Conservation (phyloP, 345 rosid genomes). For the Mercurialis annua region DNA sequence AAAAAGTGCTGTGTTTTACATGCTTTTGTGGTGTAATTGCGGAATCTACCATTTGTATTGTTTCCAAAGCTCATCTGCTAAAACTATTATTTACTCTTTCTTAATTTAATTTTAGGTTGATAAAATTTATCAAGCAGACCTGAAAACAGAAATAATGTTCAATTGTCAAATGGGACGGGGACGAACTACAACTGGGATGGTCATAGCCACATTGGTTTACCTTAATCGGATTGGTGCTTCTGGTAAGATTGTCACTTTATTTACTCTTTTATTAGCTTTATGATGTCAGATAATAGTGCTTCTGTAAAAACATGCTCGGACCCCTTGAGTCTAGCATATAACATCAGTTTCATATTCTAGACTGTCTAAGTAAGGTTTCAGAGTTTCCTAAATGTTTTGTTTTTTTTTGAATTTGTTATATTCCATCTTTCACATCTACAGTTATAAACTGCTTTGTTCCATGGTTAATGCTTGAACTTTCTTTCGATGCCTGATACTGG, state of each 20-base stretch:
- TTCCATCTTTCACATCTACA: neutral
- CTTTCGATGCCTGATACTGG: neutral
- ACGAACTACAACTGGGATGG: slow-evolving; percentile 98
- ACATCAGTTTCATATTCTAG: neutral
- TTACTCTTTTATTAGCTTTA: slow-evolving; percentile 8
- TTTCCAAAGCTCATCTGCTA: neutral
- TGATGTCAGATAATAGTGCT: neutral
- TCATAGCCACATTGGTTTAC: slow-evolving; percentile 86
- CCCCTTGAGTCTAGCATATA: neutral
- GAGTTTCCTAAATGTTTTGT: too few species aligned
- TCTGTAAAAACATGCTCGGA: neutral
- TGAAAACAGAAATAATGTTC: slow-evolving; percentile 69
- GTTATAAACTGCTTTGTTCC: neutral
- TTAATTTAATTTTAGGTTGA: slow-evolving; percentile 51
- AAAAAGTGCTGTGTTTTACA: neutral
- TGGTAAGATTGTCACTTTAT: slow-evolving; percentile 47
- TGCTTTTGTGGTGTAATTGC: neutral
- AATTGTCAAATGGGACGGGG: slow-evolving; percentile 99
- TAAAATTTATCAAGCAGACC: slow-evolving; percentile 74
- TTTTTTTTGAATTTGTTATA: neutral
- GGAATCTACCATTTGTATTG: neutral
- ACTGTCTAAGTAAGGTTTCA: too few species aligned
- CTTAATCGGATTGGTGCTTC: slow-evolving; percentile 86
- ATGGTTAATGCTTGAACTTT: neutral
- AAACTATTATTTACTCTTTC: slow-evolving; percentile 12